phyloP scores from a whole-genome alignment of 2,329 filamentous ascomycete species.

The Neofusicoccum kwambonambiense region DNA sequence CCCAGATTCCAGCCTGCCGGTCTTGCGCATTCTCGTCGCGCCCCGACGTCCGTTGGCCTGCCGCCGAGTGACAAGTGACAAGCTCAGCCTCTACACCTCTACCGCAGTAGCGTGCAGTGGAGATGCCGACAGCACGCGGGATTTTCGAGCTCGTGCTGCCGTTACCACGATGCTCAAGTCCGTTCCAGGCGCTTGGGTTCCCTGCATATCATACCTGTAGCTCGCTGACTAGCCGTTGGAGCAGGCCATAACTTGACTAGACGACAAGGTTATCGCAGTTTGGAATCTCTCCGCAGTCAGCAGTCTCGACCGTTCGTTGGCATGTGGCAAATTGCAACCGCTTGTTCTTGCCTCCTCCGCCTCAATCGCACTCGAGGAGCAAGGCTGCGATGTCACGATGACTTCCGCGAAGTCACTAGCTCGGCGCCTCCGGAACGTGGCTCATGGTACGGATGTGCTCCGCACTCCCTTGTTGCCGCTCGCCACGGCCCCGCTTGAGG shows the following conservation, averaged over 20 bases:
- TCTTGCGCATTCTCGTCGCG: neutral
- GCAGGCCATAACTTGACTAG: neutral
- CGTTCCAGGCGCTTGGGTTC: neutral
- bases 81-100: neutral
- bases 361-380: neutral
- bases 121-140: neutral
- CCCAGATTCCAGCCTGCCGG: conserved; percentile 7
- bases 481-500: neutral
- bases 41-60: neutral
- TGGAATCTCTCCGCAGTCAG: neutral
- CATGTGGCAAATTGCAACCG: neutral
- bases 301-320: neutral
- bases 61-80: neutral
- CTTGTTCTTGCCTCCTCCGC: neutral
- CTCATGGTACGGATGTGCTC: neutral
- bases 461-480: neutral
- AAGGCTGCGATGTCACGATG: neutral
- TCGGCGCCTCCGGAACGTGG: neutral
- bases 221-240: neutral
- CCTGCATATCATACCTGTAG: neutral
- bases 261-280: neutral
- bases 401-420: neutral
- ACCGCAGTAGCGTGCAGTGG: neutral
- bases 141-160: neutral
- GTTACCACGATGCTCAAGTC: neutral